Conservation (phyloP, 345 rosid species). For the rapeseed (Brassica napus) region DNA sequence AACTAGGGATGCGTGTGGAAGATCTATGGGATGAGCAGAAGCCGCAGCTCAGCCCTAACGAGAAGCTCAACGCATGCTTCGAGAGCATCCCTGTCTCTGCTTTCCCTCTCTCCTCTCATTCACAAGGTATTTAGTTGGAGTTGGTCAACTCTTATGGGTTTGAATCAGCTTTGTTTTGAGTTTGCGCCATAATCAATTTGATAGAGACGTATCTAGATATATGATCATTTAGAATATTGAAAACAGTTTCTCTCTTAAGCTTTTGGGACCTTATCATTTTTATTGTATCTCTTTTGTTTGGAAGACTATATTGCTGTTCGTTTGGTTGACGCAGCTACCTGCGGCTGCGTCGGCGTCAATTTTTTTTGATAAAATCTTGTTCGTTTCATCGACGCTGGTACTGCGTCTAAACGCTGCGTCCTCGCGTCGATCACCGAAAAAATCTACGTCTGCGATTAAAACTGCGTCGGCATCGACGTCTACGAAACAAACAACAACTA, state of each 20-base stretch:
- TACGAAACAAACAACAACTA: too few relatives aligned
- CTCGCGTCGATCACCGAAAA: too few relatives aligned
- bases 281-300: too few relatives aligned
- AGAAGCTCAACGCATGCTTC: conserved; percentile 95
- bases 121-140: conserved; percentile 47
- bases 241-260: neutral
- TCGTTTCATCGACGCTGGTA: too few relatives aligned
- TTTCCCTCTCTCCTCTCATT: conserved; percentile 70
- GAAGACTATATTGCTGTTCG: too few relatives aligned
- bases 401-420: too few relatives aligned
- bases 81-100: conserved; percentile 88
- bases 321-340: too few relatives aligned
- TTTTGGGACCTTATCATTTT: neutral
- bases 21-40: conserved; percentile 88
- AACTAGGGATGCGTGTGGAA: conserved; percentile 90
- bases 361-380: too few relatives aligned
- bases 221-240: neutral
- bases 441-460: too few relatives aligned
- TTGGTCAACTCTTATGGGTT: neutral
- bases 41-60: conserved; percentile 71
- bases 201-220: too few relatives aligned
- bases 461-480: too few relatives aligned
- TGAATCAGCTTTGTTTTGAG: neutral
- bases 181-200: neutral
- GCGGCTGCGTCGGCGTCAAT: too few relatives aligned